These are phyloP conservation scores for Cucurbita pepo DNA, from an alignment of 306 rosid genomes.

Conservation along the genomic window DNA sequence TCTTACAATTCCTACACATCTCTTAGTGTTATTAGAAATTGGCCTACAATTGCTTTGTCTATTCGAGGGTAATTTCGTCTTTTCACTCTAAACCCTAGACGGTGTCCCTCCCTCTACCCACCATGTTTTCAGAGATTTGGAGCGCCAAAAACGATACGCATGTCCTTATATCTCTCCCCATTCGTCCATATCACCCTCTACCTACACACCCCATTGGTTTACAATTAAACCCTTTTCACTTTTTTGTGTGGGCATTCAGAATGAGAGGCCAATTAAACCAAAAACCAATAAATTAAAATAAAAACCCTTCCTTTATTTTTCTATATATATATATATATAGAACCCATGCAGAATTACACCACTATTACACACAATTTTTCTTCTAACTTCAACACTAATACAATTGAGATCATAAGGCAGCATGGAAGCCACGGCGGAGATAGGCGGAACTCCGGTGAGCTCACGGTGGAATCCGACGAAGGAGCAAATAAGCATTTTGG, in stretches of 20 bases:
- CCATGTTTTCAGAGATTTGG: slow-evolving; percentile 87
- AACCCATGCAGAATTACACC: background rate
- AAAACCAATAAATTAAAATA: no score
- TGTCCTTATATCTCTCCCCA: slow-evolving; percentile 42
- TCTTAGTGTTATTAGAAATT: no score
- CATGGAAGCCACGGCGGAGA: slow-evolving; percentile 13
- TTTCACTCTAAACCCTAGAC: slow-evolving; percentile 12
- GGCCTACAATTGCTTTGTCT: no score
- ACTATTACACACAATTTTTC: background rate
- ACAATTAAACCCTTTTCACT: background rate
- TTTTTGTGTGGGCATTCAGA: background rate
- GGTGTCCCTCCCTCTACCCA: slow-evolving; percentile 30
- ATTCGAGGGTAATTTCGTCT: background rate
- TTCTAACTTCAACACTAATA: no score
- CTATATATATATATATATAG: background rate
- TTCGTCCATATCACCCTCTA: slow-evolving; percentile 5
- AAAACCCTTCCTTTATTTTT: no score
- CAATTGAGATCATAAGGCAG: background rate
- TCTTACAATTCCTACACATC: no score
- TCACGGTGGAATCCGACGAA: slow-evolving; percentile 86
- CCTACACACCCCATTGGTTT: background rate
- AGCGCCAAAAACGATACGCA: slow-evolving; percentile 93
- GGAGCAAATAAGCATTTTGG: slow-evolving; percentile 67
- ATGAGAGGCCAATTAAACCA: background rate
- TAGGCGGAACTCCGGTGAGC: slow-evolving; percentile 7